Evolutionary conservation across 305 asterid species (phyloP).

Genomic region (Vinca major): DNA sequence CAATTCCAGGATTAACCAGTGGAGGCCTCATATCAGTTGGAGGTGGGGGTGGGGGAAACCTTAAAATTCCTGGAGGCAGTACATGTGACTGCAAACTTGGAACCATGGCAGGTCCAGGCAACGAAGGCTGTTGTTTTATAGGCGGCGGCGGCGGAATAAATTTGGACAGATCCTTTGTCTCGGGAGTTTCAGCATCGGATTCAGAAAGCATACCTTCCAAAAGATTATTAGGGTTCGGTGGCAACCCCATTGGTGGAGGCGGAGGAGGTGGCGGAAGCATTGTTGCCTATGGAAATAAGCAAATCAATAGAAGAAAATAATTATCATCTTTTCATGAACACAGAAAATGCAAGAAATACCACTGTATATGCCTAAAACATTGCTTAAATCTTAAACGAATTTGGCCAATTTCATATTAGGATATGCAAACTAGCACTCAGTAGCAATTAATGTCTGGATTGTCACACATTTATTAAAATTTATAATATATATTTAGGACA

Average conservation of each 20-base stretch:
- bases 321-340: neutral
- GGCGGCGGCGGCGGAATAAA: conserved; percentile 60
- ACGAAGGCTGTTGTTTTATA: conserved; percentile 48
- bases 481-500: neutral
- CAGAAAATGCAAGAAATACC: neutral
- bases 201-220: conserved; percentile 46
- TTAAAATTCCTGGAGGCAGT: conserved; percentile 59
- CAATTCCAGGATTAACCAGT: conserved; percentile 36
- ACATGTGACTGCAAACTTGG: conserved; percentile 48
- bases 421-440: neutral
- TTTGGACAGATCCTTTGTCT: conserved; percentile 42
- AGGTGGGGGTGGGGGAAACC: conserved; percentile 74
- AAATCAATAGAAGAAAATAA: conserved; percentile 1
- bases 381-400: neutral
- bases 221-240: conserved; percentile 28
- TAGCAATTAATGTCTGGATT: neutral
- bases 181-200: conserved; percentile 43
- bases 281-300: conserved; percentile 28
- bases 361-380: neutral
- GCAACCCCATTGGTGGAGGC: conserved; percentile 38
- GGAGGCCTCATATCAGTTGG: conserved; percentile 66
- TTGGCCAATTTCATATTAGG: neutral
- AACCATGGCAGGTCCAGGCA: conserved; percentile 50
- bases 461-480: neutral
- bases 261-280: conserved; percentile 72